Conservation (phyloP, 2,329 filamentous ascomycete species). For the Hypoxylon sp. region DNA sequence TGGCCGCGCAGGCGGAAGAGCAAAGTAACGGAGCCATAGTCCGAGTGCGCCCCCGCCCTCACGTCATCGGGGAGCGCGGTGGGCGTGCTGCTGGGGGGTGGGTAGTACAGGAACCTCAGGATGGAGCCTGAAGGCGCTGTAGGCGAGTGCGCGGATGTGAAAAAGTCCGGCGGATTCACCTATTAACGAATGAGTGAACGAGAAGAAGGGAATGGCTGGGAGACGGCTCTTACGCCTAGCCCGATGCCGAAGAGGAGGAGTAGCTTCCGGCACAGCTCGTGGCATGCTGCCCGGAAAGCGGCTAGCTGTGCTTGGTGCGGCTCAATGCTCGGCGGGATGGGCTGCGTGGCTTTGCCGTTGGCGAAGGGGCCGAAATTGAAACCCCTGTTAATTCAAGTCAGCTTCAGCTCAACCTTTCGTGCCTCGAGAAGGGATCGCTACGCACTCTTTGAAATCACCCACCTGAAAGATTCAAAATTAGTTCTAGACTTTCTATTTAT, state of each 20-base stretch:
- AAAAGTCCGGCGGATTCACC: constrained; percentile 67
- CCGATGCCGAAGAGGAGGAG: constrained; percentile 84
- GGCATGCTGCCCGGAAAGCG: constrained; percentile 79
- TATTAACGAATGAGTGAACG: constrained; percentile 39
- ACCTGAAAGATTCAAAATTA: constrained; percentile 62
- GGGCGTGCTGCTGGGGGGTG: constrained; percentile 63
- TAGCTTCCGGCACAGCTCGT: constrained; percentile 78
- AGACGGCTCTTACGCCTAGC: constrained; percentile 68
- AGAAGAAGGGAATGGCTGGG: not conserved
- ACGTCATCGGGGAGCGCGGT: constrained; percentile 71
- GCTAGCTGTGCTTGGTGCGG: constrained; percentile 72
- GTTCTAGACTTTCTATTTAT: constrained; percentile 1
- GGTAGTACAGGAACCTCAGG: constrained; percentile 81
- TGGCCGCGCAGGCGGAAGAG: constrained; percentile 90
- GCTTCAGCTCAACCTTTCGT: constrained; percentile 14
- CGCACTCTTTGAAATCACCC: constrained; percentile 90
- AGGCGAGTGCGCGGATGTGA: constrained; percentile 66
- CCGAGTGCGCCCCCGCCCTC: constrained; percentile 91
- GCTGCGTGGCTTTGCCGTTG: constrained; percentile 79
- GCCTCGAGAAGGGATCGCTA: constrained; percentile 21
- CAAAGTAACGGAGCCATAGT: constrained; percentile 81
- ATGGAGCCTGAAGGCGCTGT: constrained; percentile 68
- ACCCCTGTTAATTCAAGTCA: constrained; percentile 64
- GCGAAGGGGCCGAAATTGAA: constrained; percentile 92
- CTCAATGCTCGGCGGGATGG: constrained; percentile 76